A percentile compares a stretch with the other conserved stretches of the same genome.
phyloP scores from a whole-genome alignment of 768 basidiomycete species.

The Leccinum boreale region DNA sequence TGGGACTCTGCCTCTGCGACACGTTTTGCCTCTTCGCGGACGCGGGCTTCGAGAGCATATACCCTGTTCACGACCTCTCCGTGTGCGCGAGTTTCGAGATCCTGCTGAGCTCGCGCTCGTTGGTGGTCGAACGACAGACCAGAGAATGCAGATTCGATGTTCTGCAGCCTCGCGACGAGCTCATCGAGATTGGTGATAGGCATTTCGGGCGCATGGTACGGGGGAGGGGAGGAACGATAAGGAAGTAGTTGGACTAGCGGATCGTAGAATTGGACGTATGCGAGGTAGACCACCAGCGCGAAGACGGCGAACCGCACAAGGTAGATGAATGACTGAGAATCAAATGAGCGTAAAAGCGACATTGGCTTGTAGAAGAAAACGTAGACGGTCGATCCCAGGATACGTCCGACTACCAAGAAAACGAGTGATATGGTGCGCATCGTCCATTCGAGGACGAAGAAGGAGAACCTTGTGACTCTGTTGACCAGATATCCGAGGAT shows the following conservation, averaged over 20 bases:
- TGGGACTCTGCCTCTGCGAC: constrained; percentile 53
- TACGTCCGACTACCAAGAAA: constrained; percentile 44
- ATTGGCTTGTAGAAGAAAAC: constrained; percentile 47
- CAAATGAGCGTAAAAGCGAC: constrained; percentile 35
- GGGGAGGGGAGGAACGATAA: constrained; percentile 24
- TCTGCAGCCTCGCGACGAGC: constrained; percentile 56
- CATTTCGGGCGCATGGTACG: constrained; percentile 52
- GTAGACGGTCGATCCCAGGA: constrained; percentile 49
- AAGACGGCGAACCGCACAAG: constrained; percentile 43
- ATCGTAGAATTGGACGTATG: constrained; percentile 44
- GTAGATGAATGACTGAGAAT: constrained; percentile 29
- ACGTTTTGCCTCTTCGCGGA: constrained; percentile 44
- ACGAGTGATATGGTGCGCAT: constrained; percentile 31
- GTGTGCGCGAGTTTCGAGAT: constrained; percentile 48
- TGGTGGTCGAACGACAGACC: constrained; percentile 56
- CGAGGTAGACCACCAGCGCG: constrained; percentile 41
- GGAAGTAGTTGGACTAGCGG: constrained; percentile 34
- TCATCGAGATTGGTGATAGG: constrained; percentile 69
- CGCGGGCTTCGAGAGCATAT: constrained; percentile 51
- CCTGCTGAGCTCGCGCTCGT: constrained; percentile 46
- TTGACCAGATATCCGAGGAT: constrained; percentile 44
- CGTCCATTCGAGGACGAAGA: constrained; percentile 22
- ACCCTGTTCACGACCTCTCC: constrained; percentile 54
- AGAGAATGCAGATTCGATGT: constrained; percentile 61
- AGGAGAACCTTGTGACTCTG: constrained; percentile 28